Percentiles rank a stretch among this genome's conserved stretches.
Evolutionary conservation across 2,329 filamentous ascomycete species (phyloP).

Genomic region (Diaporthe australafricana): DNA sequence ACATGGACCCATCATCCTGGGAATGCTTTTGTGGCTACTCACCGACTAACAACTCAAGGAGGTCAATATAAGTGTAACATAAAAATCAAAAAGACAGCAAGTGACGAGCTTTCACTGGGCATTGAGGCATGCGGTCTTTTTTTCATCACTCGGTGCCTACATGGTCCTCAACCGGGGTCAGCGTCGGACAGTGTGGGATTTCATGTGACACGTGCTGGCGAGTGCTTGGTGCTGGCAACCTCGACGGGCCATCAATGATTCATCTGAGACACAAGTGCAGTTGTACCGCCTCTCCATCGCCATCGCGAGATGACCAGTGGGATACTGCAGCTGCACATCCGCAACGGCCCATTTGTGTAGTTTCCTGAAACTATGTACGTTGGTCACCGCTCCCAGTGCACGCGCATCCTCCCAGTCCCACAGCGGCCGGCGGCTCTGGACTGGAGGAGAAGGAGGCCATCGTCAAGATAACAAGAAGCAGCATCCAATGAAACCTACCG

Average conservation of each 20-base stretch:
- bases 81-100: conserved; percentile 3
- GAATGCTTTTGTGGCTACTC: neutral
- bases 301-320: conserved; percentile 5
- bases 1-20: neutral
- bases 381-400: conserved; percentile 2
- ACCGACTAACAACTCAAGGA: neutral
- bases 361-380: neutral
- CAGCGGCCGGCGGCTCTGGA: neutral
- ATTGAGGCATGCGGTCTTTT: neutral
- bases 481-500: neutral
- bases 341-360: neutral
- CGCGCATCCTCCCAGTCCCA: neutral
- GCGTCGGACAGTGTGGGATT: neutral
- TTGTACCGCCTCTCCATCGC: neutral
- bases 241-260: conserved; percentile 5
- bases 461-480: neutral
- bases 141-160: neutral
- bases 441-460: neutral
- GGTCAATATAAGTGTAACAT: conserved; percentile 6
- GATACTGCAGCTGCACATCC: conserved; percentile 7
- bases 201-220: conserved; percentile 2
- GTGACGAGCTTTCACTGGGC: neutral
- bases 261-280: neutral
- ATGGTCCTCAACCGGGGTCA: neutral
- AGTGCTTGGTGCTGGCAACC: neutral